These are phyloP conservation scores for Tausonia pullulans DNA, from an alignment of 1,284 basidiomycete species.

Conservation along the genomic window DNA sequence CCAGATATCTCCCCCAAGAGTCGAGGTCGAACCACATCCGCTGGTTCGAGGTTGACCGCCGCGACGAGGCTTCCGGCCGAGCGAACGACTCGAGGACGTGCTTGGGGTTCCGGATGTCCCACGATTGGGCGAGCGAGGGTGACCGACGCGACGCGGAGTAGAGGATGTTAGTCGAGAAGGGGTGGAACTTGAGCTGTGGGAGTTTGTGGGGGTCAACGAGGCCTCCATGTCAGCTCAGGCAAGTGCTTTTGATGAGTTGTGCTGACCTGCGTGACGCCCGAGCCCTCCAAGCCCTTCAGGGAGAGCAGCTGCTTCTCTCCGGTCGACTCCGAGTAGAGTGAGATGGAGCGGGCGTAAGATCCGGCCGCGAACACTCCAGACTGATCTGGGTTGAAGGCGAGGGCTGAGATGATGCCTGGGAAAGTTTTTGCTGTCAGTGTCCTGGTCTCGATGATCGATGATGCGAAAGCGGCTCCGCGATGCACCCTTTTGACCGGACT, in stretches of 20 bases:
- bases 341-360: slow-evolving; percentile 50
- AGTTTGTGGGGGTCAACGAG: neutral
- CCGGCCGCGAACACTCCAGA: slow-evolving; percentile 61
- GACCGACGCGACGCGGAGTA: slow-evolving; percentile 64
- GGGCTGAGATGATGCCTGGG: slow-evolving; percentile 67
- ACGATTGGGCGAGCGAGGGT: slow-evolving; percentile 51
- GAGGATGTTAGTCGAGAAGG: slow-evolving; percentile 53
- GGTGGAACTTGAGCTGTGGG: slow-evolving; percentile 64
- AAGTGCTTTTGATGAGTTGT: neutral
- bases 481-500: slow-evolving; percentile 70
- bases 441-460: too few species aligned
- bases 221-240: neutral
- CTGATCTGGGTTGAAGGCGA: slow-evolving; percentile 62
- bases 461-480: slow-evolving; percentile 8
- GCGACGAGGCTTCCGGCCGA: slow-evolving; percentile 22
- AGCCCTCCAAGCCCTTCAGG: slow-evolving; percentile 48
- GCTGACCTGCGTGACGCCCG: slow-evolving; percentile 58
- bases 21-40: slow-evolving; percentile 67
- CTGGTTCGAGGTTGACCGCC: slow-evolving; percentile 51
- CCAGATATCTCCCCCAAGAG: slow-evolving; percentile 53
- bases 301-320: slow-evolving; percentile 49
- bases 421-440: neutral
- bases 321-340: slow-evolving; percentile 56
- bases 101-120: slow-evolving; percentile 59
- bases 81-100: slow-evolving; percentile 38